Percentiles rank a stretch among this genome's conserved stretches.
Evolutionary conservation across 805 yeast genomes (phyloP).

Genomic region (Phaffomyces antillensis): DNA sequence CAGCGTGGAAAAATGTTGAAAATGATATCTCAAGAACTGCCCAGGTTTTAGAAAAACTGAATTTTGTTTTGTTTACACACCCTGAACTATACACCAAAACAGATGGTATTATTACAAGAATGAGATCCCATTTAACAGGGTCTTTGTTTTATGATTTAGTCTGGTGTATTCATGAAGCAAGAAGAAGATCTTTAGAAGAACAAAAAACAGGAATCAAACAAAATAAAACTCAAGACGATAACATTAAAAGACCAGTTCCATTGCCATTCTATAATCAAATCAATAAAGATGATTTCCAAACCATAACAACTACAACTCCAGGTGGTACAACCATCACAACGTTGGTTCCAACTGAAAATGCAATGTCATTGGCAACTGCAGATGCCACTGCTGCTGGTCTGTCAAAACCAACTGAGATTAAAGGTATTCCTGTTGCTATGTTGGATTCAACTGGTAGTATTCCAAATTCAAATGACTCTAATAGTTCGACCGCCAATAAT

Average conservation of each 20-base stretch:
- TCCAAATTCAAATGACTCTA: conserved; percentile 7
- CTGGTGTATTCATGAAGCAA: conserved; percentile 92
- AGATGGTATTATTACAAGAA: conserved; percentile 72
- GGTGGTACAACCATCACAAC: conserved; percentile 90
- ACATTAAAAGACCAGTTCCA: conserved; percentile 37
- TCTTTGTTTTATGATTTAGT: conserved; percentile 87
- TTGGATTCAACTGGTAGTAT: conserved; percentile 76
- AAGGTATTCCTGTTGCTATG: conserved; percentile 65
- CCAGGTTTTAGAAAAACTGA: conserved; percentile 80
- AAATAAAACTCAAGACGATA: conserved; percentile 25
- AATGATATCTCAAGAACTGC: conserved; percentile 91
- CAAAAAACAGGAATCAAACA: conserved; percentile 25
- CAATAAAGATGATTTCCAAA: conserved; percentile 79
- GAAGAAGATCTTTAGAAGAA: conserved; percentile 53
- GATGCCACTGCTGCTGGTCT: conserved; percentile 50
- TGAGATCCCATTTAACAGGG: conserved; percentile 90
- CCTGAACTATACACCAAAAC: conserved; percentile 73
- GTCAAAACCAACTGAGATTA: conserved; percentile 49
- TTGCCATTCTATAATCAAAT: conserved; percentile 88
- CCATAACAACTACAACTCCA: conserved; percentile 81
- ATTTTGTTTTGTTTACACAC: conserved; percentile 78
- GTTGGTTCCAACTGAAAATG: conserved; percentile 78
- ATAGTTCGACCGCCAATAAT: neutral
- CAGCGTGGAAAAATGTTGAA: conserved; percentile 82
- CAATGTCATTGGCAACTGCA: conserved; percentile 54